A percentile compares a stretch with the other conserved stretches of the same genome.
These are phyloP conservation scores for Fusarium oxysporum DNA, from an alignment of 2,329 filamentous ascomycete species.

Conservation along the genomic window DNA sequence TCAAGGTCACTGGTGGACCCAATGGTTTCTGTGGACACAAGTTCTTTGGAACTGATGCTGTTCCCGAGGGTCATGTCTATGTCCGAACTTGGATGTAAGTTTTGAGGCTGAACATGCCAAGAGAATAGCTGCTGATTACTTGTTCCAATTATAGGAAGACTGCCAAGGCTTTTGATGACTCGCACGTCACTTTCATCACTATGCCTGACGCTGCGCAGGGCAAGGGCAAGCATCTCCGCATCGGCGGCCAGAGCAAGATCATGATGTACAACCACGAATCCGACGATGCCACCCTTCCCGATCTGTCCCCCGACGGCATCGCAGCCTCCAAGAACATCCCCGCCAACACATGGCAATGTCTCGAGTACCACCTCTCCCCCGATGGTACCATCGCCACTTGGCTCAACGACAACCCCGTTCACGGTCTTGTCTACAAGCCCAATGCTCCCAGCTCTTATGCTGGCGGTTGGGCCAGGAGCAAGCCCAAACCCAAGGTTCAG, in stretches of 20 bases:
- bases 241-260: constrained; percentile 70
- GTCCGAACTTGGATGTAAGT: constrained; percentile 67
- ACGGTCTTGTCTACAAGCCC: constrained; percentile 58
- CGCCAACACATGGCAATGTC: constrained; percentile 66
- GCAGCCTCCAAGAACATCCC: constrained; percentile 64
- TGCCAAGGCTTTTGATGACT: constrained; percentile 66
- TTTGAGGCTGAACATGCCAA: constrained; percentile 5
- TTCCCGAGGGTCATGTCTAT: constrained; percentile 68
- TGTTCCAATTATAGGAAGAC: constrained; percentile 59
- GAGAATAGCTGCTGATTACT: neutral
- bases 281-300: constrained; percentile 71
- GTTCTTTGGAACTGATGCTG: constrained; percentile 68
- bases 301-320: constrained; percentile 69
- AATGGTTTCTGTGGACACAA: constrained; percentile 69
- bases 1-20: constrained; percentile 61
- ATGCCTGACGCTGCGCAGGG: constrained; percentile 70
- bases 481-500: constrained; percentile 62
- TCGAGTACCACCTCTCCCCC: constrained; percentile 69
- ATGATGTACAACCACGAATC: constrained; percentile 74
- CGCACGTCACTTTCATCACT: constrained; percentile 72
- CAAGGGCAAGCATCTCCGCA: constrained; percentile 69
- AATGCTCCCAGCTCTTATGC: constrained; percentile 55
- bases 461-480: constrained; percentile 63
- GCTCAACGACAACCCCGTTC: constrained; percentile 64
- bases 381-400: constrained; percentile 71